Base-by-base conservation (phyloP, 148 eudicot species). In the Suaeda aralocaspica region DNA sequence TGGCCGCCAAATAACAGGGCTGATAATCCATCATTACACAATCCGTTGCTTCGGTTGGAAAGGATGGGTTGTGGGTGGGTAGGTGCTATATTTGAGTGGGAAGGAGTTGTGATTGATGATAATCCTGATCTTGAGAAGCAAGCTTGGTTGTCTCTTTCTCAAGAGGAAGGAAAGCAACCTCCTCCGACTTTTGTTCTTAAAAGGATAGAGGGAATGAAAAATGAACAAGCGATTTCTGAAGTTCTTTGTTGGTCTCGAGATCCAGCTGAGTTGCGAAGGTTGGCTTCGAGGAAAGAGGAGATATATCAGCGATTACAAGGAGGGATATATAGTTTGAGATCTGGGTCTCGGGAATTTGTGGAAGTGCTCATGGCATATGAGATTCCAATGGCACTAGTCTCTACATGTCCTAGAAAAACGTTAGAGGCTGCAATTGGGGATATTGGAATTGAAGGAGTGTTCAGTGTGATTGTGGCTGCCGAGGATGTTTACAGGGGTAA, bases 31-130 rank as follows among this genome's bases (percentile, higher is more conserved):
- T 74, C 87, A 0, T 81, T 94, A 18, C 86, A 86, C 18, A 91
- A 94, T 51, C 98, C 98, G 18, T 87, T 93, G 84, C 90, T 88
- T 57, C 69, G 98, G 21, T 89, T 84, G 52, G 92, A 93, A 57
- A 83, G 98, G 78, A 78, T 93, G 95, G 97, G 98, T 13, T 87
- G 92, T 77, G 98, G 98, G 36, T 91, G 96, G 96, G 68, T 94
- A 64, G 97, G 95, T 67, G 98, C 88, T 21, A 91, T 94, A 66
- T 94, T 94, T n/a, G 97, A 94, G 72, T 94, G 91, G 96, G 98
- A 94, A 83, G 97, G 98, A 1, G 98, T 94, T 26, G 71, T 94
- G 19, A 80, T 87, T 65, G 98, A 94, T 69, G 96, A 89, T 59
- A 89, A 86, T 70, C 89, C 96, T 34, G 88, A 87, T 71, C 86